A percentile compares a stretch with the other conserved stretches of the same genome.
phyloP scores from a whole-genome alignment of 73 alveolate species.

The Stentor coeruleus region DNA sequence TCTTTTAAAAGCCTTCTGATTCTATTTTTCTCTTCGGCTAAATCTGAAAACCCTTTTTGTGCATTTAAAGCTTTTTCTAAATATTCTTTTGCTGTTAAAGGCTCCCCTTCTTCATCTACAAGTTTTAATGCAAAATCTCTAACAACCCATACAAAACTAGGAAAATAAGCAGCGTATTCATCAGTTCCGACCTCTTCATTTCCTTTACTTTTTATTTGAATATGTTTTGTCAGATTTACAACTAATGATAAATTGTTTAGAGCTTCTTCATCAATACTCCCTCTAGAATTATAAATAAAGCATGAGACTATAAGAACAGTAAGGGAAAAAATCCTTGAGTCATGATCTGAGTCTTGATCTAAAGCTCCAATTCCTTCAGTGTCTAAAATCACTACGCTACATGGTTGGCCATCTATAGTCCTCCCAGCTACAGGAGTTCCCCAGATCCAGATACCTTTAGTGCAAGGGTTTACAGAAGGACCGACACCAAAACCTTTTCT shows the following conservation, averaged over 20 bases:
- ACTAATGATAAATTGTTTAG: conserved; percentile 69
- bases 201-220: conserved; percentile 52
- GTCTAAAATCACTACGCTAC: conserved; percentile 66
- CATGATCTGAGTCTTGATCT: conserved; percentile 85
- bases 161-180: conserved; percentile 65
- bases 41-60: conserved; percentile 58
- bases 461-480: conserved; percentile 87
- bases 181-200: conserved; percentile 49
- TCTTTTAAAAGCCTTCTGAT: conserved; percentile 48
- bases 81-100: conserved; percentile 82
- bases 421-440: conserved; percentile 85
- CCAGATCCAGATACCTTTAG: conserved; percentile 99
- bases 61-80: conserved; percentile 86
- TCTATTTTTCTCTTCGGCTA: conserved; percentile 69
- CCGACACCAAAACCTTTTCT: conserved; percentile 81
- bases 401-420: conserved; percentile 42
- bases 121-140: conserved; percentile 94
- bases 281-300: conserved; percentile 92
- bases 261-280: conserved; percentile 93
- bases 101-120: conserved; percentile 53
- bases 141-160: conserved; percentile 96
- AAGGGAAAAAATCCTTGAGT: conserved; percentile 86
- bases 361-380: conserved; percentile 97
- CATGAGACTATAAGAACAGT: conserved; percentile 71
- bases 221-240: conserved; percentile 85